These are phyloP conservation scores for Kwoniella dendrophila DNA, from an alignment of 768 basidiomycete genomes.

Conservation along the genomic window DNA sequence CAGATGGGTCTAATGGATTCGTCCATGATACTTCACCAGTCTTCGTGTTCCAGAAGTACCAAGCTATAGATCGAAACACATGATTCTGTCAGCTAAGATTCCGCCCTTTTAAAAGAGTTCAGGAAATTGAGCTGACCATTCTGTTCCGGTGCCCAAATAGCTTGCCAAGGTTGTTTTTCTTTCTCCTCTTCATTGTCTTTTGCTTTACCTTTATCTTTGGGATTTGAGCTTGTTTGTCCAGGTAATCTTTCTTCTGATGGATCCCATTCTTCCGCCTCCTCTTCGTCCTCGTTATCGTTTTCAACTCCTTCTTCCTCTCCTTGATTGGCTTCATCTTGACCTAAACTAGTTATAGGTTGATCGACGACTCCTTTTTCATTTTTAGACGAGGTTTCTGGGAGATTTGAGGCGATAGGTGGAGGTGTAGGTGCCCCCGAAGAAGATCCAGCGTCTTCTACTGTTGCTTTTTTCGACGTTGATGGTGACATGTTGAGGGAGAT, in stretches of 20 bases:
- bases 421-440: constrained; percentile 13
- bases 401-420: background rate
- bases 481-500: background rate
- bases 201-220: constrained; percentile 29
- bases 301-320: background rate
- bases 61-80: constrained; percentile 33
- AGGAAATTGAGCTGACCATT: constrained; percentile 42
- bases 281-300: constrained; percentile 30
- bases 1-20: constrained; percentile 46
- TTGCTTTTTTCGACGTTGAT: constrained; percentile 12
- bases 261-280: constrained; percentile 42
- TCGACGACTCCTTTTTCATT: constrained; percentile 7
- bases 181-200: constrained; percentile 36
- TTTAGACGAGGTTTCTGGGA: constrained; percentile 1
- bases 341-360: constrained; percentile 27
- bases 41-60: constrained; percentile 55
- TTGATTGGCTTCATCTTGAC: constrained; percentile 21
- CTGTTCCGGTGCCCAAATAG: constrained; percentile 53
- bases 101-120: background rate
- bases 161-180: constrained; percentile 50
- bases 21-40: constrained; percentile 54
- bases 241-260: constrained; percentile 35
- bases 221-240: constrained; percentile 7
- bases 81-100: background rate
- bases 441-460: constrained; percentile 20